These are phyloP conservation scores for Cryphonectria nitschkei DNA, from an alignment of 2,329 filamentous ascomycete species.

Conservation along the genomic window DNA sequence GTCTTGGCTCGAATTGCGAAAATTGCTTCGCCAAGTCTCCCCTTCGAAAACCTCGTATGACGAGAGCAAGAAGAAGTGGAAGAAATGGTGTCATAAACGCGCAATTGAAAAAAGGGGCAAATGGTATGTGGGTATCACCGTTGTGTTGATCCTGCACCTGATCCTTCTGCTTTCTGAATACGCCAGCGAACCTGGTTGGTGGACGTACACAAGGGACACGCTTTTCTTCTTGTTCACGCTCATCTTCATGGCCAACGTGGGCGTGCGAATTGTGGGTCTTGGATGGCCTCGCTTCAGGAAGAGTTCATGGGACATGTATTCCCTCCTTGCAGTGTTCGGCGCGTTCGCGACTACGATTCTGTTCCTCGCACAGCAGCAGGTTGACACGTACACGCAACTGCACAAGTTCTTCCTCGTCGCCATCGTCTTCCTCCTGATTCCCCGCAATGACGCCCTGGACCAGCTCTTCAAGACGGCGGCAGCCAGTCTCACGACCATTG, in stretches of 20 bases:
- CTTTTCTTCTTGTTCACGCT: slow-evolving; percentile 82
- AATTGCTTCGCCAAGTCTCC: slow-evolving; percentile 87
- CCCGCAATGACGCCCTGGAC: slow-evolving; percentile 93
- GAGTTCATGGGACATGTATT: slow-evolving; percentile 96
- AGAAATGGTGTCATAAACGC: slow-evolving; percentile 91
- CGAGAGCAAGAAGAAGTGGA: slow-evolving; percentile 76
- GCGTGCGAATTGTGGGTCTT: slow-evolving; percentile 82
- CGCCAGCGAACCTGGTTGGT: slow-evolving; percentile 72
- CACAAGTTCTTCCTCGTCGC: slow-evolving; percentile 95
- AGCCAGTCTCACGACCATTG: slow-evolving; percentile 86
- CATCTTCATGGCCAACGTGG: slow-evolving; percentile 80
- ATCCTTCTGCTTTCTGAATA: slow-evolving; percentile 84
- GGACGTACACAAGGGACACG: slow-evolving; percentile 72
- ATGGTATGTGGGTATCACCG: slow-evolving; percentile 85
- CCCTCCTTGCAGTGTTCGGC: slow-evolving; percentile 76
- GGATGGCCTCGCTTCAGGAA: slow-evolving; percentile 90
- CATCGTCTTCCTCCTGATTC: slow-evolving; percentile 87
- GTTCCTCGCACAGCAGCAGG: slow-evolving; percentile 62
- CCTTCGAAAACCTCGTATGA: slow-evolving; percentile 90
- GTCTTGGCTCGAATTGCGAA: slow-evolving; percentile 94
- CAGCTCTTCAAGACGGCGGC: slow-evolving; percentile 99
- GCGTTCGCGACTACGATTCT: slow-evolving; percentile 83
- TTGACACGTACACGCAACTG: slow-evolving; percentile 73
- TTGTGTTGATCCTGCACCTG: slow-evolving; percentile 79
- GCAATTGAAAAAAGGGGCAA: slow-evolving; percentile 91